Evolutionary conservation across 495 filamentous ascomycete genomes (phyloP).

Genomic region (Rusavskia elegans): DNA sequence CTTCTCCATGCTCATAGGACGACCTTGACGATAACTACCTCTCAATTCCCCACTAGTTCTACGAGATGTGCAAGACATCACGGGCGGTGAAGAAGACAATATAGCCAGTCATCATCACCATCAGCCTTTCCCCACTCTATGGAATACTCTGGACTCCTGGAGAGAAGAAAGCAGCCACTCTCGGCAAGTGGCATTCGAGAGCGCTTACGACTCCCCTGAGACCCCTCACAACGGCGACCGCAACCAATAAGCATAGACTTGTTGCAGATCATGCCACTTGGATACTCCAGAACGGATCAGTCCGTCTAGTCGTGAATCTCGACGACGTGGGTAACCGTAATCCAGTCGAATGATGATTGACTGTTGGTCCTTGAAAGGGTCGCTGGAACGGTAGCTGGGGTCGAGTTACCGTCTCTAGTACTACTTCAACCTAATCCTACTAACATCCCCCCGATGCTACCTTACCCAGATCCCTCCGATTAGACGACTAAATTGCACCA

Average conservation of each 20-base stretch:
- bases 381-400: too few species aligned
- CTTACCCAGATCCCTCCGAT: too few species aligned
- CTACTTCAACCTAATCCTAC: too few species aligned
- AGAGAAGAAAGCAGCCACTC: background rate
- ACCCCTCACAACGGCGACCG: too few species aligned
- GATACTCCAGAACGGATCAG: too few species aligned
- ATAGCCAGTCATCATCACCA: background rate
- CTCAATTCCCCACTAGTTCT: background rate
- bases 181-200: background rate
- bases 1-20: background rate
- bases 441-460: too few species aligned
- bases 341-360: background rate
- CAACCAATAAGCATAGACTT: too few species aligned
- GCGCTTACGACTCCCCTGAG: background rate
- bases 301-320: too few species aligned
- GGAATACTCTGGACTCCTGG: background rate
- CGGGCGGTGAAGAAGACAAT: background rate
- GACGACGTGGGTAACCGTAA: background rate
- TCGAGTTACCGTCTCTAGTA: too few species aligned
- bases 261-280: background rate
- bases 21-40: background rate
- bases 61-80: too few species aligned
- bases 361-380: too few species aligned
- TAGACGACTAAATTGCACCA: too few species aligned
- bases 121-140: background rate